Evolutionary conservation across 2,329 filamentous ascomycete genomes (phyloP).

Genomic region (Lachnellula arida): DNA sequence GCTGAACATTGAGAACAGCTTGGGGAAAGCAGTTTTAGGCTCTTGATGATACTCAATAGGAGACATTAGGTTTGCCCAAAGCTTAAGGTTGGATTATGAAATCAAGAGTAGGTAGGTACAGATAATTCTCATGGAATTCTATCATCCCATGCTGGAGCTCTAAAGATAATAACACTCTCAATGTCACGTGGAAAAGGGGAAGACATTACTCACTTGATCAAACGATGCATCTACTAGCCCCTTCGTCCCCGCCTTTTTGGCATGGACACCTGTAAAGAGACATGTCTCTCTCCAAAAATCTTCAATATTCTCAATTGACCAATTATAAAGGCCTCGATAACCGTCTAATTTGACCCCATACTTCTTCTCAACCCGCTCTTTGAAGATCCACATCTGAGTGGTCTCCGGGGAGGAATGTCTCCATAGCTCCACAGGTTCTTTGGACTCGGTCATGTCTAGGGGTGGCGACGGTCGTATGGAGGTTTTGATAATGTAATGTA

Average conservation of each 20-base stretch:
- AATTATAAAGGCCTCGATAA: conserved; percentile 72
- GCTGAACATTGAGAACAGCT: too few species aligned
- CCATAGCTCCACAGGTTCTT: conserved; percentile 55
- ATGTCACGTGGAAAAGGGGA: neutral
- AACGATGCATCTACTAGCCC: neutral
- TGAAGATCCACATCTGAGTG: conserved; percentile 69
- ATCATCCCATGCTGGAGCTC: neutral
- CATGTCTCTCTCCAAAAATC: conserved; percentile 82
- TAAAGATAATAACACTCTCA: neutral
- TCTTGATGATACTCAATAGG: neutral
- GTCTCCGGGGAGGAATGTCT: conserved; percentile 59
- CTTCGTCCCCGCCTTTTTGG: neutral
- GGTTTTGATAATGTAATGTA: neutral
- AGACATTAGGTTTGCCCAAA: neutral
- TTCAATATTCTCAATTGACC: conserved; percentile 75
- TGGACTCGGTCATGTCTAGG: neutral
- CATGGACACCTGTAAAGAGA: conserved; percentile 8
- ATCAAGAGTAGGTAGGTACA: neutral
- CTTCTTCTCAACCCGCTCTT: conserved; percentile 63
- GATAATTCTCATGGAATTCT: neutral
- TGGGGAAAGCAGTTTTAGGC: neutral
- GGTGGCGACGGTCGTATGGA: neutral
- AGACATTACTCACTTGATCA: conserved; percentile 2
- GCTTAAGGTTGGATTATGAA: neutral
- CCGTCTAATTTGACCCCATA: conserved; percentile 56